phyloP scores from a whole-genome alignment of 192 early-diverging fungal species.

The Thamnidium elegans region DNA sequence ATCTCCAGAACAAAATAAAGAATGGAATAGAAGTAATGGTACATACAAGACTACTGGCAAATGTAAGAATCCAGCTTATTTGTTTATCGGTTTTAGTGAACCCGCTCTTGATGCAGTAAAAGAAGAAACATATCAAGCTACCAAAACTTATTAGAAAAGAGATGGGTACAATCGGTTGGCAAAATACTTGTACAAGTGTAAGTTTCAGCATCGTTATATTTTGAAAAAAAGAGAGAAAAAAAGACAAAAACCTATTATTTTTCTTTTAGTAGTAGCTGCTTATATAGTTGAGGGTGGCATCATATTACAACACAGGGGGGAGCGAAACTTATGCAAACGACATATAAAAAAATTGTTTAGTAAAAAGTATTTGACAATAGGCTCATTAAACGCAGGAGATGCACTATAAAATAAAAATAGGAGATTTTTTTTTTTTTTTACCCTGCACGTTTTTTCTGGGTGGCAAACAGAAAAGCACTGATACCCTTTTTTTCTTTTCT shows the following conservation, averaged over 20 bases:
- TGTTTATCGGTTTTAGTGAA: conserved; percentile 27
- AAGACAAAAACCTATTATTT: neutral
- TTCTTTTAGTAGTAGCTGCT: neutral
- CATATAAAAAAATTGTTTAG: too few species aligned
- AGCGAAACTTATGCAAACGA: too few species aligned
- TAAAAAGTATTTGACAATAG: too few species aligned
- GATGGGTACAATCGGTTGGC: conserved; percentile 13
- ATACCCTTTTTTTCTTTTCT: too few species aligned
- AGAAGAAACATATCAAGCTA: conserved; percentile 10
- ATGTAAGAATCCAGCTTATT: conserved; percentile 30
- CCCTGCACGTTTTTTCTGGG: too few species aligned
- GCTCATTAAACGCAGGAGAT: too few species aligned
- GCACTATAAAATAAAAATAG: too few species aligned
- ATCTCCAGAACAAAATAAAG: conserved; percentile 21
- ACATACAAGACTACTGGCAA: conserved; percentile 30
- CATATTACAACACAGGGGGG: too few species aligned
- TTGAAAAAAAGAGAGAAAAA: too few species aligned
- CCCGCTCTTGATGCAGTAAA: conserved; percentile 14
- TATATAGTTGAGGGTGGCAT: too few species aligned
- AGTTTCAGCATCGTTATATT: conserved; percentile 1
- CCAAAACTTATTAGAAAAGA: conserved; percentile 14
- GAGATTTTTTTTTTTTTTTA: too few species aligned
- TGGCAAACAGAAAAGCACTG: too few species aligned
- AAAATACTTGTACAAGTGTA: conserved; percentile 15
- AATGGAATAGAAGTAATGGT: conserved; percentile 24